These are phyloP conservation scores for Torrubiellomyces zombiae DNA, from an alignment of 2,329 filamentous ascomycete species.

Conservation along the genomic window DNA sequence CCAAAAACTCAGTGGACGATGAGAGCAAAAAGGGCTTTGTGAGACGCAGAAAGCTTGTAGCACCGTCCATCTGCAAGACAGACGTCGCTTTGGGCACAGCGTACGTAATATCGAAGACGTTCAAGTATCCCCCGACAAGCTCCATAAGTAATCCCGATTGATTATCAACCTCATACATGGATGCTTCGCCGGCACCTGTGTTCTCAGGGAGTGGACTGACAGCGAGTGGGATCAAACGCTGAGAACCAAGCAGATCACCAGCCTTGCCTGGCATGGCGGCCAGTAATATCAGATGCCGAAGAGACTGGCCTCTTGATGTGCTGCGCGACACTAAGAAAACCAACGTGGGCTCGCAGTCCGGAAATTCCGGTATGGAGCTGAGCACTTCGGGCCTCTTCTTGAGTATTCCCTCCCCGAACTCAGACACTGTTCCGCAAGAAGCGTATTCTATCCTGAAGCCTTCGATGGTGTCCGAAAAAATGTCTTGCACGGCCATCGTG, in stretches of 20 bases:
- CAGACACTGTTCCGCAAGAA: slow-evolving; percentile 25
- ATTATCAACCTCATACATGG: slow-evolving; percentile 40
- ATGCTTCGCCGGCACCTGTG: slow-evolving; percentile 5
- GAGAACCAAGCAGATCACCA: slow-evolving; percentile 14
- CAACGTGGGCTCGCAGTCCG: slow-evolving; percentile 31
- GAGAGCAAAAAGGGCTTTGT: slow-evolving; percentile 50
- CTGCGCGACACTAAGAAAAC: slow-evolving; percentile 33
- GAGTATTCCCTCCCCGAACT: slow-evolving; percentile 37
- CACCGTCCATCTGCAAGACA: slow-evolving; percentile 29
- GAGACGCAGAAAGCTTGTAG: slow-evolving; percentile 47
- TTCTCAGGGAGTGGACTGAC: slow-evolving; percentile 19
- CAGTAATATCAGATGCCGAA: slow-evolving; percentile 16
- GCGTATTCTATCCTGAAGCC: slow-evolving; percentile 32
- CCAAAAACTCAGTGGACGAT: slow-evolving; percentile 37
- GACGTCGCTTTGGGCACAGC: slow-evolving; percentile 45
- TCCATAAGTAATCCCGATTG: slow-evolving; percentile 48
- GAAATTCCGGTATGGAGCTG: slow-evolving; percentile 30
- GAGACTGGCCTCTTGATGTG: slow-evolving; percentile 12
- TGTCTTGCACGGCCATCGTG: slow-evolving; percentile 18
- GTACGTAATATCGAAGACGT: slow-evolving; percentile 46
- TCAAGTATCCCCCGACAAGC: slow-evolving; percentile 34
- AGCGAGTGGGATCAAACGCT: slow-evolving; percentile 22
- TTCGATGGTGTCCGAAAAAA: slow-evolving; percentile 14
- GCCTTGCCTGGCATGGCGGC: slow-evolving; percentile 13
- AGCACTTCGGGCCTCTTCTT: slow-evolving; percentile 36